Evolutionary conservation across 176 grass and related monocot genomes (phyloP).

Genomic region (Echinochloa phyllopogon): DNA sequence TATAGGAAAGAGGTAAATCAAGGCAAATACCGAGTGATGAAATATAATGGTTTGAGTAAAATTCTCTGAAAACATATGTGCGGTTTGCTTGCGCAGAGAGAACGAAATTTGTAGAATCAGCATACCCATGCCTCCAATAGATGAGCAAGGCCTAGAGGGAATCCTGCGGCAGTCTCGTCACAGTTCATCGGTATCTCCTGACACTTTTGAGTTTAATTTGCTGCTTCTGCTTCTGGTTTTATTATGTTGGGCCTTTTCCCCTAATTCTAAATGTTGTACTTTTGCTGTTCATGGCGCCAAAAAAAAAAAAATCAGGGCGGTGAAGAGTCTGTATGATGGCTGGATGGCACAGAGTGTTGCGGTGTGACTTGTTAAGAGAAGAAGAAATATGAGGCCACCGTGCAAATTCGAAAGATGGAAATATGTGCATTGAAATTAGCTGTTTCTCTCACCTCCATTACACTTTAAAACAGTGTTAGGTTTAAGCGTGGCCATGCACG

Average conservation of each 20-base stretch:
- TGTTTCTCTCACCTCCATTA: no score
- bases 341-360: neutral
- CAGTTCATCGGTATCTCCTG: neutral
- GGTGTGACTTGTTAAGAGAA: neutral
- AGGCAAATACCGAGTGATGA: neutral
- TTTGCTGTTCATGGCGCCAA: neutral
- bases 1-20: constrained; percentile 27
- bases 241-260: no score
- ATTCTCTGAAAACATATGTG: neutral
- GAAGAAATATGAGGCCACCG: neutral
- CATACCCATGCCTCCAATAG: constrained; percentile 9
- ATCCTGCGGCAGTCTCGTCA: neutral
- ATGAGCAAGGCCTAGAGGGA: constrained; percentile 11
- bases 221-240: neutral
- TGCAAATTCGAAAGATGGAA: neutral
- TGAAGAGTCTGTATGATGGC: neutral
- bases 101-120: neutral
- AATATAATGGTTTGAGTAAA: neutral
- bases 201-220: neutral
- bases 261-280: neutral
- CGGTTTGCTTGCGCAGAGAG: constrained; percentile 1
- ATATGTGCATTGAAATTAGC: no score
- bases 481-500: no score
- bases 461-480: no score
- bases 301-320: neutral